phyloP scores from a whole-genome alignment of 108 stramenopile species.

The Nannochloropsis gaditana region DNA sequence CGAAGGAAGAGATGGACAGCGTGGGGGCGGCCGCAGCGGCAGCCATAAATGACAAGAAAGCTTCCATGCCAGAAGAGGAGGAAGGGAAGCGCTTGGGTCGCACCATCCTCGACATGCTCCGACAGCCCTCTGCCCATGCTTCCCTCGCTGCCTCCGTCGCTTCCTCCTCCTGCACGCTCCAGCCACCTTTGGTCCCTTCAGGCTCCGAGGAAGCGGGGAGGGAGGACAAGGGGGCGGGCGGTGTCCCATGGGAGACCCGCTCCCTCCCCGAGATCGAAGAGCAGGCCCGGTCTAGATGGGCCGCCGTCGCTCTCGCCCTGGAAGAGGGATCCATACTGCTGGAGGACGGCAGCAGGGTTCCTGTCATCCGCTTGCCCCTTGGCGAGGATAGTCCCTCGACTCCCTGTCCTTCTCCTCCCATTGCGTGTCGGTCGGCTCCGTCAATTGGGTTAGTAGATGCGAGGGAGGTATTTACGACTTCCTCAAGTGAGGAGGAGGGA shows the following conservation, averaged over 20 bases:
- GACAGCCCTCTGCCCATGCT: background rate
- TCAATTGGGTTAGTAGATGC: too few species aligned
- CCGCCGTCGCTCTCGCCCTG: background rate
- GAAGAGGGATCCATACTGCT: background rate
- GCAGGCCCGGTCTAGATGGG: background rate
- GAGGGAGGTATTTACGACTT: too few species aligned
- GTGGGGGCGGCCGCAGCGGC: background rate
- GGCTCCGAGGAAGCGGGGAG: background rate
- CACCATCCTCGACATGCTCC: background rate
- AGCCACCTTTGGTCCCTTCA: background rate
- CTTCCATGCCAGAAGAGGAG: background rate
- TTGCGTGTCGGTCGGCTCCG: background rate
- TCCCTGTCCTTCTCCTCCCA: background rate
- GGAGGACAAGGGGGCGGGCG: background rate
- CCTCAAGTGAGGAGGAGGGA: background rate
- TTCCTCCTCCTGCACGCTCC: background rate
- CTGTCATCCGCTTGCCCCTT: background rate
- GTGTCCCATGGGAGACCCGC: background rate
- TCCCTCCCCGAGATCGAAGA: background rate
- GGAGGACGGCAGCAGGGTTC: background rate
- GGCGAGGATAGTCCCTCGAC: background rate
- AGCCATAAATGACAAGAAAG: background rate
- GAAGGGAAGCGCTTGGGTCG: background rate
- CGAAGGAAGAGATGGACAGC: background rate
- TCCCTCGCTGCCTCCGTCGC: background rate